Evolutionary conservation across 371 early-diverging fungal genomes (phyloP), one percentile per base, ranked within the genome.

Genomic region (Apophysomyces trapeziformis): DNA sequence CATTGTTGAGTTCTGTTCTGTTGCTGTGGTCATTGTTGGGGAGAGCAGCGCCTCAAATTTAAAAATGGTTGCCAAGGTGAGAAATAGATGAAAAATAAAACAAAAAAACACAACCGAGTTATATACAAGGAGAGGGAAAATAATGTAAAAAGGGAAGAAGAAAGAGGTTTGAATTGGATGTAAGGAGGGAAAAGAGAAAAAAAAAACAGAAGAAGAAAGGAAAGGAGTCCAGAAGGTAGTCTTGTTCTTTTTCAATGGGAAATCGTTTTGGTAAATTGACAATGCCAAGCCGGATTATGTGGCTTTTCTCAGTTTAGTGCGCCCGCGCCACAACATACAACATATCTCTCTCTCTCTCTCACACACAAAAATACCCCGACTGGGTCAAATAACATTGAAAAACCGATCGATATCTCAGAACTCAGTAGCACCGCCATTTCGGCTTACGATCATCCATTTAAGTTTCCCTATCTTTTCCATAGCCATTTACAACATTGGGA

Each of bases 281-380:
- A 50, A 50, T 50, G 54, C 54, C 54, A 50, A 50, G 54, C 54
- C 54, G 54, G 54, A 50, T 50, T 50, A 18, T 50, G 54, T 50
- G 54, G 54, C 54, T 50, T 50, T 50, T 50, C 54, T 50, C 9
- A n/a, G 9, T 50, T 50, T 50, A 50, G 54, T 21, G 54, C 16
- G 54, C 54, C 54, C 54, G 54, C 54, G 54, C 54, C 54, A 50
- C 54, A 26, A 50, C 54, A 50, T n/a, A 21, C 9, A 16, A 32
- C 1, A 35, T 2, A 2, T 3, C 32, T 26, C 32, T 26, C 32
- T 26, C 3, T 26, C 2, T 26, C 32, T 26, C 32, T 26, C n/a
- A n/a, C n/a, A n/a, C n/a, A n/a, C n/a, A n/a, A n/a, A n/a, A 2
- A 26, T 26, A 26, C 32, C 32, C 32, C 32, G 32, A 26, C 3